Conservation (phyloP, 176 grass and related monocot species). For the Poa annua region DNA sequence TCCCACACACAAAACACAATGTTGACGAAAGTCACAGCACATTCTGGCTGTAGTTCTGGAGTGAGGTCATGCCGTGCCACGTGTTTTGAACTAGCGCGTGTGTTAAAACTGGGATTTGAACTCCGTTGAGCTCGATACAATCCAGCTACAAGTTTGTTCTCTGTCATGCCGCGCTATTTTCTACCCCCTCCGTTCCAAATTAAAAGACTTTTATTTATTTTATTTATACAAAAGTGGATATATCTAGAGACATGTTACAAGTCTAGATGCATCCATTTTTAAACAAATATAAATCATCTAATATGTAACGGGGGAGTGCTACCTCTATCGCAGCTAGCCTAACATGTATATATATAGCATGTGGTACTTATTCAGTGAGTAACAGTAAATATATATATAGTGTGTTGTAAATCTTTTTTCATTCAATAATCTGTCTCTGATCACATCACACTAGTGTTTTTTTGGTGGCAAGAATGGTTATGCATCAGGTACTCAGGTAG, state of each 20-base stretch:
- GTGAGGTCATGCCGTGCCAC: not conserved
- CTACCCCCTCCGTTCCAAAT: no score
- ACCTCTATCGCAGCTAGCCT: no score
- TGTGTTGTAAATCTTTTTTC: not conserved
- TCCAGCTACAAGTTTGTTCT: no score
- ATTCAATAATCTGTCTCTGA: not conserved
- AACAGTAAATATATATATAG: not conserved
- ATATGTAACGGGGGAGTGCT: no score
- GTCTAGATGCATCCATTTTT: no score
- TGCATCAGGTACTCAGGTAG: not conserved
- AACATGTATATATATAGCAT: not conserved
- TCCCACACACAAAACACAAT: conserved; percentile 9
- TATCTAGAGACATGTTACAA: no score
- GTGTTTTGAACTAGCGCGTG: no score
- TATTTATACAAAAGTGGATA: no score
- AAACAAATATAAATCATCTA: no score
- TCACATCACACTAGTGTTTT: not conserved
- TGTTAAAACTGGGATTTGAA: no score
- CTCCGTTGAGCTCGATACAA: no score
- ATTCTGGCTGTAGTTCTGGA: not conserved
- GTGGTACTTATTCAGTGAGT: not conserved
- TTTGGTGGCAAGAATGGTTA: not conserved
- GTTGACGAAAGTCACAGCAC: not conserved
- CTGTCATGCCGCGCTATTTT: not conserved
- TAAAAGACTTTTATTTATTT: no score